Evolutionary conservation across 345 rosid genomes (phyloP), one percentile per base, ranked within the genome.

Genomic region (Populus ilicifolia): DNA sequence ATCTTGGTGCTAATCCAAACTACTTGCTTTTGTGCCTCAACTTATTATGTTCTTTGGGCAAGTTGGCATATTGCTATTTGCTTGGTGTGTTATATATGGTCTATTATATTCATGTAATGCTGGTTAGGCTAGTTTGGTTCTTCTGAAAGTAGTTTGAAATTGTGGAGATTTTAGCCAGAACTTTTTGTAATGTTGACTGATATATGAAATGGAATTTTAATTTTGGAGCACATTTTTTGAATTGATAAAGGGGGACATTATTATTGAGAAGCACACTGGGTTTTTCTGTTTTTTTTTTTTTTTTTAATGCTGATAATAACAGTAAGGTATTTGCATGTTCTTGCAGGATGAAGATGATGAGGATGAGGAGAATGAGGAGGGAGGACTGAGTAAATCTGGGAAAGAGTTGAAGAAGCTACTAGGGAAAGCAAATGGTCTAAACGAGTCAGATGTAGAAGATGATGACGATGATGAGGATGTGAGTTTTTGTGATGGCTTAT

Each of bases 361-460:
- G 81, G 93, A 89, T 52, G 99, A 92, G 74, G 84, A 87, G 81
- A 97, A 93, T 74, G 97, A 91, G 80, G 98, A 87, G 65, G 96
- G 96, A 73, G 93, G 94, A 43, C 80, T 96, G 81, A 96, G 99
- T 83, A 88, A 88, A 78, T 93, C 99, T 78, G 99, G 99, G 38
- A 93, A 92, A 82, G 99, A 96, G 85, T 81, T 96, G 82, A 90
- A 96, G 92, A 92, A 93, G 83, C 84, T 96, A 75, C 93, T 96
- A 13, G 97, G 96, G 41, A 86, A 81, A 83, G 75, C 95, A 77
- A 83, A 78, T 86, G 97, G 97, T 72, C 80, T 83, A 70, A 77
- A 89, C 81, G 97, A 93, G 39, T 92, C 97, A 2, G 98, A 94
- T 44, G 89, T 84, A 50, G 98, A 96, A 6, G 98, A 92, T 1